These are phyloP conservation scores for Physcia stellaris DNA, from an alignment of 495 filamentous ascomycete genomes.

Conservation along the genomic window DNA sequence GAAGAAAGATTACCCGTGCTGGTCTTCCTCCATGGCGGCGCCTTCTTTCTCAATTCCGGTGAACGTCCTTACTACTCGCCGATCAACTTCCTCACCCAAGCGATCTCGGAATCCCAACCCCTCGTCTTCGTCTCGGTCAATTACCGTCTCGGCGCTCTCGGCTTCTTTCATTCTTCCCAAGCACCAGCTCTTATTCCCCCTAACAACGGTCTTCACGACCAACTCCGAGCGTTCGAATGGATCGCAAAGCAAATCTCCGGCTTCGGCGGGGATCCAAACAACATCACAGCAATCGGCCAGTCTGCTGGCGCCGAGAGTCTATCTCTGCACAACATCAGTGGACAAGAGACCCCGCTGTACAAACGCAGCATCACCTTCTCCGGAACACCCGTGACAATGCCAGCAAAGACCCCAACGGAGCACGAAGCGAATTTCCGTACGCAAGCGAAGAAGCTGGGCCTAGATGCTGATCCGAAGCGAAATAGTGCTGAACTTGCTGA, in stretches of 20 bases:
- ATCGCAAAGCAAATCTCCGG: conserved; percentile 9
- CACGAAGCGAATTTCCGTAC: neutral
- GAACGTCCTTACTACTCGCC: neutral
- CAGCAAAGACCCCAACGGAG: neutral
- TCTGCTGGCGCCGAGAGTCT: conserved; percentile 5
- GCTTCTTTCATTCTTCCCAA: conserved; percentile 11
- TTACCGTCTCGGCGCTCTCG: conserved; percentile 22
- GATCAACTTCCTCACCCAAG: neutral
- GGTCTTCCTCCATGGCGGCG: neutral
- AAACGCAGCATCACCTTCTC: neutral
- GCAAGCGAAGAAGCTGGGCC: neutral
- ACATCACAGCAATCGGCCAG: conserved; percentile 6
- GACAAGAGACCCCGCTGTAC: neutral
- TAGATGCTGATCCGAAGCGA: too few species aligned
- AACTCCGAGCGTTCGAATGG: conserved; percentile 7
- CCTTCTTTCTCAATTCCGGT: neutral
- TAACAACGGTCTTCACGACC: conserved; percentile 1
- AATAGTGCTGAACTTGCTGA: neutral
- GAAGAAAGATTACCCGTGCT: neutral
- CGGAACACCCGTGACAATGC: neutral
- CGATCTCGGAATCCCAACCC: neutral
- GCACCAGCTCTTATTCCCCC: conserved; percentile 1
- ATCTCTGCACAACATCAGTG: conserved; percentile 1
- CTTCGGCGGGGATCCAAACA: conserved; percentile 10
- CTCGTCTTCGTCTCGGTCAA: conserved; percentile 28